Evolutionary conservation across 2,329 filamentous ascomycete species (phyloP), one percentile per base, ranked within the genome.

Genomic region (Furcasterigmium furcatum): DNA sequence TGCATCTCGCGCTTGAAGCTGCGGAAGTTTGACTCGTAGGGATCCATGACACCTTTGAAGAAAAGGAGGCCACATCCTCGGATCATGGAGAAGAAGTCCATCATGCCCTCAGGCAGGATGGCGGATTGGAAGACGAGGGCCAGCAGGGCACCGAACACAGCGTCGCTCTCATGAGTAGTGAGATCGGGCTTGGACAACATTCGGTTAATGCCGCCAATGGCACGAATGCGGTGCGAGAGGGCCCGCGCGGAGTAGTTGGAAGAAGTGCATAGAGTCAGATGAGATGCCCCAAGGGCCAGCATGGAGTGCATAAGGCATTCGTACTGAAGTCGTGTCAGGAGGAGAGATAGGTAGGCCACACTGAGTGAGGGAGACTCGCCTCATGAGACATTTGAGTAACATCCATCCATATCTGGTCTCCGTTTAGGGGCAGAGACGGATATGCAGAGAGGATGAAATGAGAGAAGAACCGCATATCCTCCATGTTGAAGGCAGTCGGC

Each of bases 381-480:
- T 58, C 46, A 30, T 71, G 65, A 2, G 66, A 66, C 22, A 71
- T 58, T 13, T 60, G 55, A 2, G 66, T 66, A 2, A 66, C 62
- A 20, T 61, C 52, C 38, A 57, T 60, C 68, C 68, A 72, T 1
- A 70, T 53, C 5, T 48, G 46, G 19, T 60, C 61, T 0, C 66
- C 65, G 34, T 58, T 58, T 10, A 70, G 55, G 2, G 68, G 68
- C 1, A 71, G 43, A 3, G 67, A 57, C 7, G 68, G 68, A 43
- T 70, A 70, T 2, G 74, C 73, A 8, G 66, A 58, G 5, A 72
- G 59, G 9, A 79, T 51, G 51, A 77, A 79, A 51, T 79, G 74
- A 43, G 76, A 72, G 51, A 78, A 78, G 57, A 76, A 74, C 18
- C 71, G 65, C 57, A 79, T 64, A 46, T 79, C 74, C 27, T 71